These are phyloP conservation scores for Petunia hybrid DNA, from an alignment of 305 asterid species.

Conservation along the genomic window DNA sequence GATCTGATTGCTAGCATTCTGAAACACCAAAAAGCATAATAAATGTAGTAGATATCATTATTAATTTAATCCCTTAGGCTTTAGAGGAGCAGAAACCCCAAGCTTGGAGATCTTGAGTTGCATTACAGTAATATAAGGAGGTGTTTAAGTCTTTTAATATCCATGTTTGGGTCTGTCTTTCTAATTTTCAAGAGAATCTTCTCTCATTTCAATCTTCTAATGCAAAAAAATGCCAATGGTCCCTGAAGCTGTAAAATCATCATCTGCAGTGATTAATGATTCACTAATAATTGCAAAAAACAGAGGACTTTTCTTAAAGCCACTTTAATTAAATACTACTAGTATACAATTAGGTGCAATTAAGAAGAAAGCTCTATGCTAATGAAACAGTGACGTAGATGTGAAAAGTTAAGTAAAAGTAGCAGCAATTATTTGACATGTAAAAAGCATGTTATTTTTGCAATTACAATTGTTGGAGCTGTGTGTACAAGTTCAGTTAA, in stretches of 20 bases:
- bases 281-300: neutral
- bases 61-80: neutral
- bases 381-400: too few relatives aligned
- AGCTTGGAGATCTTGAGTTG: neutral
- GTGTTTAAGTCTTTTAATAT: neutral
- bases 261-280: neutral
- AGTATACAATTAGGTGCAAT: neutral
- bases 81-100: neutral
- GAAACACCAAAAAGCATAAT: too few relatives aligned
- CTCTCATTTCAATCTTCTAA: neutral
- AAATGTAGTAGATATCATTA: too few relatives aligned
- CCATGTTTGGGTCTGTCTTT: neutral
- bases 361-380: neutral
- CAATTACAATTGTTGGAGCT: too few relatives aligned
- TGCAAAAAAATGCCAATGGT: neutral
- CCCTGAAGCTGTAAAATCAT: slow-evolving; percentile 26
- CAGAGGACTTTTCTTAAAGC: neutral
- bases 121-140: neutral
- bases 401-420: too few relatives aligned
- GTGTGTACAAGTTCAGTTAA: too few relatives aligned
- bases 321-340: neutral
- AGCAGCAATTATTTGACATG: too few relatives aligned
- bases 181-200: neutral
- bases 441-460: too few relatives aligned
- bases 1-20: too few relatives aligned